These are phyloP conservation scores for Sarocladium strictum DNA, from an alignment of 2,329 filamentous ascomycete species.

Conservation along the genomic window DNA sequence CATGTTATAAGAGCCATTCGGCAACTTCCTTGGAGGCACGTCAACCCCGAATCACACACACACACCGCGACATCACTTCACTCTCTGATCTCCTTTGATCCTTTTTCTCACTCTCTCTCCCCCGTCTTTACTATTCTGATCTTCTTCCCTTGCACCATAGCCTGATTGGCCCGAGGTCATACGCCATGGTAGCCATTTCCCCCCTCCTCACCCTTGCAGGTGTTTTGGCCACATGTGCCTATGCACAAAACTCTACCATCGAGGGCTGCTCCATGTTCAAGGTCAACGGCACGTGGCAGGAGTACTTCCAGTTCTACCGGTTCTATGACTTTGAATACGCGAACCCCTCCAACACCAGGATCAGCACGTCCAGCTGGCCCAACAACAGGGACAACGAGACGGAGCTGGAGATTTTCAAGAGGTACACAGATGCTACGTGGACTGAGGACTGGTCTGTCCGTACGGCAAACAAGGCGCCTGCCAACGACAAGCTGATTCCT, in stretches of 20 bases:
- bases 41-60: background rate
- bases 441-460: background rate
- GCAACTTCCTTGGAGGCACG: background rate
- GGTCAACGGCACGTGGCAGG: slow-evolving; percentile 17
- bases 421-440: background rate
- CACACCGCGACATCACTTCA: too few relatives aligned
- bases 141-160: background rate
- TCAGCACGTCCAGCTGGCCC: slow-evolving; percentile 26
- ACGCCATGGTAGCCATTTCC: background rate
- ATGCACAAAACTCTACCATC: background rate
- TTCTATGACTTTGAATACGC: slow-evolving; percentile 26
- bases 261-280: background rate
- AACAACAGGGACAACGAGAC: slow-evolving; percentile 33
- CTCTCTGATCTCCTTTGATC: too few relatives aligned
- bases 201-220: background rate
- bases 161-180: background rate
- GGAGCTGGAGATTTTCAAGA: slow-evolving; percentile 16
- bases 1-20: background rate
- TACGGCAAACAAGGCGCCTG: background rate
- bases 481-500: background rate
- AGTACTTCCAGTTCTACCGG: slow-evolving; percentile 20
- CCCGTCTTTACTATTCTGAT: background rate
- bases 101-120: too few relatives aligned
- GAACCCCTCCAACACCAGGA: slow-evolving; percentile 22
- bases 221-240: background rate